Evolutionary conservation across 106 monocot species (phyloP).

Genomic region (Vanilla planifolia): DNA sequence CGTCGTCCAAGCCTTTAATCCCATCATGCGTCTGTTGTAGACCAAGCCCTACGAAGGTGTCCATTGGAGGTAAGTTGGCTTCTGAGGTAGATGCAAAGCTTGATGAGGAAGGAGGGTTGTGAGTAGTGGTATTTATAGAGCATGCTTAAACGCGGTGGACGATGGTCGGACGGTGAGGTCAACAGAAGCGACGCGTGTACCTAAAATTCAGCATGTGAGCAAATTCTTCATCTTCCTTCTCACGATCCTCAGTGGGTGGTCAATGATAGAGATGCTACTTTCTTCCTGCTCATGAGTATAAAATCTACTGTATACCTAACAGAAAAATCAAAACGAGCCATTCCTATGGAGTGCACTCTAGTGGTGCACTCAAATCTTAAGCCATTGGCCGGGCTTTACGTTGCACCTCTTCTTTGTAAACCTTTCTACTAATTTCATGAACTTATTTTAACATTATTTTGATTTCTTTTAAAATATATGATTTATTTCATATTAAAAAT

Average conservation of each 20-base stretch:
- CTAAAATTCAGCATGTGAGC: not conserved
- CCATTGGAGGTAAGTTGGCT: not conserved
- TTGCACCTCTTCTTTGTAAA: too few species aligned
- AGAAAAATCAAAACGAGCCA: too few species aligned
- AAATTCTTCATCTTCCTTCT: not conserved
- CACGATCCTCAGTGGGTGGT: not conserved
- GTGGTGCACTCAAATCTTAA: too few species aligned
- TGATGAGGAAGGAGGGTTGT: not conserved
- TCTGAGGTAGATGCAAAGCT: not conserved
- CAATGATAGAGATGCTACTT: not conserved
- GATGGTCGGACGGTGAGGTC: not conserved
- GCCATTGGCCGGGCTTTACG: too few species aligned
- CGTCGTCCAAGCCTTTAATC: conserved; percentile 42
- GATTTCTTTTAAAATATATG: too few species aligned
- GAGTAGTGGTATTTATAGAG: not conserved
- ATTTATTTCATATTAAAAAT: too few species aligned
- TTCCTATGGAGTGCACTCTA: too few species aligned
- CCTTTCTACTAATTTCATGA: too few species aligned
- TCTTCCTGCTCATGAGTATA: too few species aligned
- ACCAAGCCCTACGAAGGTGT: not conserved
- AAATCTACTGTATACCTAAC: too few species aligned
- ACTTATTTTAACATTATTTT: too few species aligned
- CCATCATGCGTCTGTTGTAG: not conserved
- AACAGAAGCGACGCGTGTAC: not conserved
- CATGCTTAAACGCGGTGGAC: not conserved